Conservation (phyloP, 2,329 filamentous ascomycete genomes). For the Pestalotiopsis sp. region DNA sequence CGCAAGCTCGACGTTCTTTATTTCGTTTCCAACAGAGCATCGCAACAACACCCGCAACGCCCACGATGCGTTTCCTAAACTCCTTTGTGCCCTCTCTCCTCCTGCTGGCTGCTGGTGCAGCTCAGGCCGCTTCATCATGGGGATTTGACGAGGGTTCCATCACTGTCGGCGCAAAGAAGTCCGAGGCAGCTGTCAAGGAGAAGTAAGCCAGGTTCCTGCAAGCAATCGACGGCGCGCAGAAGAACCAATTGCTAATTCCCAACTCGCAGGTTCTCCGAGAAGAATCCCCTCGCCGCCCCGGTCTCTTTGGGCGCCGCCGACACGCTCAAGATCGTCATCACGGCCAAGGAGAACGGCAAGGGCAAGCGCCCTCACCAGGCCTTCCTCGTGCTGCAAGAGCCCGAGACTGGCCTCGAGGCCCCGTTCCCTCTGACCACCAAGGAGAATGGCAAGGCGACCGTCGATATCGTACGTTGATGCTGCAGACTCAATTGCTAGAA, state of each 20-base stretch:
- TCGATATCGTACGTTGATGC: conserved; percentile 71
- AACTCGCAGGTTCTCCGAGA: conserved; percentile 54
- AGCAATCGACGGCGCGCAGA: not conserved
- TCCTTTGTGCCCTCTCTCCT: conserved; percentile 40
- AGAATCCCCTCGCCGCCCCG: conserved; percentile 60
- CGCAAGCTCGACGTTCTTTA: conserved; percentile 1
- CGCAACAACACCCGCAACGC: conserved; percentile 1
- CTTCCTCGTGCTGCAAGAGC: conserved; percentile 81
- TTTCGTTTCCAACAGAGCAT: not conserved
- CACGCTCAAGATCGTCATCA: conserved; percentile 79
- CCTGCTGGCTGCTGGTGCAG: conserved; percentile 50
- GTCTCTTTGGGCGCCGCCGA: conserved; percentile 68
- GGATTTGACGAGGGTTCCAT: conserved; percentile 72
- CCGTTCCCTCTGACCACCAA: conserved; percentile 84
- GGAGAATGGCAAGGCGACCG: conserved; percentile 80
- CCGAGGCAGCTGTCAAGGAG: conserved; percentile 59
- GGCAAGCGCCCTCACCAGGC: conserved; percentile 90
- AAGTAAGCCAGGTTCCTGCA: conserved; percentile 52
- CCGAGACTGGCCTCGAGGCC: conserved; percentile 74
- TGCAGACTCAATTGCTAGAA: conserved; percentile 12
- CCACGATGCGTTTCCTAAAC: conserved; percentile 41
- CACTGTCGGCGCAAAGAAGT: conserved; percentile 66
- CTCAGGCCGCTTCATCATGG: conserved; percentile 62
- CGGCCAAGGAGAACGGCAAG: conserved; percentile 75
- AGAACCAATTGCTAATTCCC: conserved; percentile 11